Evolutionary conservation across 148 eudicot species (phyloP), one percentile per base, ranked within the genome.

Genomic region (Diospyros kaki): DNA sequence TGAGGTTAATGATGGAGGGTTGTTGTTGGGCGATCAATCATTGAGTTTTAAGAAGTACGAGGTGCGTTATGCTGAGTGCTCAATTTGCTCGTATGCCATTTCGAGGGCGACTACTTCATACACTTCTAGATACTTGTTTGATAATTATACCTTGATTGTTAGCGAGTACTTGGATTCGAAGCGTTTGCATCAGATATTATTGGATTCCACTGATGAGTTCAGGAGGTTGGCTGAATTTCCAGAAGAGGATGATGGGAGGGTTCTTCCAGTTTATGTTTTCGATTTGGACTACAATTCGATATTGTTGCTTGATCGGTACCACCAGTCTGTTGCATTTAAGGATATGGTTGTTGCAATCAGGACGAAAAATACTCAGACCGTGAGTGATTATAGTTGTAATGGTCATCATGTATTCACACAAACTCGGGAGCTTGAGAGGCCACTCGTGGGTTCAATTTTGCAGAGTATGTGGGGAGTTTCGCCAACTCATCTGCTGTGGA

Each of bases 391-490:
- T 60, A 90, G 87, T 69, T 95, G 99, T 69, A 92, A 90, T 60
- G 94, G 99, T 54, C 89, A 92, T 14, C 96, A 92, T 81, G 97
- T 95, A 54, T 92, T 92, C 74, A 95, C 96, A 39, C 96, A 90
- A 51, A 92, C 97, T 0, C 73, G 99, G 53, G 96, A 95, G 78
- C 94, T 95, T 14, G 99, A 92, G 80, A 87, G 99, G 52, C 96
- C 99, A 10, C 84, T 95, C 40, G 87, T 92, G 74, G 99, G 99
- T 67, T 95, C 97, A 1, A 87, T 95, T 71, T 82, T 95, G 72
- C 99, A 95, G 86, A 92, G 96, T 74, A 92, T 95, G 99, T 95
- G 96, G 94, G 99, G 99, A 40, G 96, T 95, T 54, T 92, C 99
- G 4, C 99, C 99, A 4, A 95, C 97, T 11, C 99, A 95, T 85